Percentiles rank a stretch among this genome's conserved stretches.
These are phyloP conservation scores for Diaporthe citrichinensis DNA, from an alignment of 2,329 filamentous ascomycete species.

Conservation along the genomic window DNA sequence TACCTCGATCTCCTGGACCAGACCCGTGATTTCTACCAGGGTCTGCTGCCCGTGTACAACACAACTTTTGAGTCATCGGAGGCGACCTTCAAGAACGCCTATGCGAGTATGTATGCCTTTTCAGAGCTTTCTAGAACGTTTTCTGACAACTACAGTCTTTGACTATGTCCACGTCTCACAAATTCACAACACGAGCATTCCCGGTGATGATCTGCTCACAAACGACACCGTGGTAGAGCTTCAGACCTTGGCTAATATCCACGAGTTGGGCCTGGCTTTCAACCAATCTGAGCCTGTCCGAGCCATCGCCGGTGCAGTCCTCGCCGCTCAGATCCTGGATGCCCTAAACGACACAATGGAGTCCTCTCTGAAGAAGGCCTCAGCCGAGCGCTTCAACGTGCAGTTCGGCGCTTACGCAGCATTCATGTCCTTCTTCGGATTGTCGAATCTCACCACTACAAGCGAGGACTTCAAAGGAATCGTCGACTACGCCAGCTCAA, in stretches of 20 bases:
- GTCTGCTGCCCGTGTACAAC: conserved; percentile 68
- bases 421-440: conserved; percentile 75
- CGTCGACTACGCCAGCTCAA: conserved; percentile 86
- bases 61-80: conserved; percentile 61
- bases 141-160: conserved; percentile 59
- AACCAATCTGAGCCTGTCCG: conserved; percentile 78
- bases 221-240: conserved; percentile 72
- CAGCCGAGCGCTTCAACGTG: conserved; percentile 60
- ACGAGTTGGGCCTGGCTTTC: conserved; percentile 88
- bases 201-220: conserved; percentile 72
- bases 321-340: conserved; percentile 68
- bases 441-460: conserved; percentile 64
- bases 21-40: conserved; percentile 73
- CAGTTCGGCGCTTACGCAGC: conserved; percentile 74
- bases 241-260: conserved; percentile 79
- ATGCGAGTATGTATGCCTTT: conserved; percentile 64
- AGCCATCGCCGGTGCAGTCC: conserved; percentile 69
- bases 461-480: conserved; percentile 79
- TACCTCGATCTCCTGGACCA: conserved; percentile 60
- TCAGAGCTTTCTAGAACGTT: neutral
- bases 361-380: conserved; percentile 51
- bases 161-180: conserved; percentile 72
- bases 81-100: conserved; percentile 72
- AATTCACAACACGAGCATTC: conserved; percentile 74
- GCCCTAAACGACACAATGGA: conserved; percentile 66